These are phyloP conservation scores for Brassica juncea DNA, from an alignment of 345 rosid genomes.

Conservation along the genomic window DNA sequence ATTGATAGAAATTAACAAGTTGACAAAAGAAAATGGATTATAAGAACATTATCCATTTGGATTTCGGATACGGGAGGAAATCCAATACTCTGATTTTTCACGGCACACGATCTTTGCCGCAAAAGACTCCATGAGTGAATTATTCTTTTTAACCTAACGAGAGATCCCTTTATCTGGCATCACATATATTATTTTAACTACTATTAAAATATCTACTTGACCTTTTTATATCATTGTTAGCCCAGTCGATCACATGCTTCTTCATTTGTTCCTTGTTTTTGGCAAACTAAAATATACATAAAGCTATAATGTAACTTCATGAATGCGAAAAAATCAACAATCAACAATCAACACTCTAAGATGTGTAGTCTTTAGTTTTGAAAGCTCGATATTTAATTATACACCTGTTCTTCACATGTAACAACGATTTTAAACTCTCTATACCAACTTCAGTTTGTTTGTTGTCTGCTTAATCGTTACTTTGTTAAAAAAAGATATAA, in stretches of 20 bases:
- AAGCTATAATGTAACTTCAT: not conserved
- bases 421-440: not conserved
- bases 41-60: not conserved
- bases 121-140: conserved; percentile 3
- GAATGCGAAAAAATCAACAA: not conserved
- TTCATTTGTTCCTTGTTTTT: conserved; percentile 3
- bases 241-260: conserved; percentile 31
- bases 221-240: conserved; percentile 22
- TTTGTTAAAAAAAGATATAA: not conserved
- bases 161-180: conserved; percentile 30
- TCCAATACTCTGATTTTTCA: not conserved
- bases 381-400: not conserved
- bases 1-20: not conserved
- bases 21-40: not conserved
- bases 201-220: conserved; percentile 23
- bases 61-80: not conserved
- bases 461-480: not conserved
- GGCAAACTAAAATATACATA: conserved; percentile 1
- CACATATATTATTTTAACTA: not conserved
- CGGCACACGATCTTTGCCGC: conserved; percentile 6
- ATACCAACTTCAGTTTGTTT: not conserved
- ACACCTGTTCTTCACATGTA: conserved; percentile 1
- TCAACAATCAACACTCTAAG: not conserved
- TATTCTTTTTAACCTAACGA: conserved; percentile 23
- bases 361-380: not conserved